phyloP scores from a whole-genome alignment of 164 flowering plant species.

The Warburgia ugandensis region DNA sequence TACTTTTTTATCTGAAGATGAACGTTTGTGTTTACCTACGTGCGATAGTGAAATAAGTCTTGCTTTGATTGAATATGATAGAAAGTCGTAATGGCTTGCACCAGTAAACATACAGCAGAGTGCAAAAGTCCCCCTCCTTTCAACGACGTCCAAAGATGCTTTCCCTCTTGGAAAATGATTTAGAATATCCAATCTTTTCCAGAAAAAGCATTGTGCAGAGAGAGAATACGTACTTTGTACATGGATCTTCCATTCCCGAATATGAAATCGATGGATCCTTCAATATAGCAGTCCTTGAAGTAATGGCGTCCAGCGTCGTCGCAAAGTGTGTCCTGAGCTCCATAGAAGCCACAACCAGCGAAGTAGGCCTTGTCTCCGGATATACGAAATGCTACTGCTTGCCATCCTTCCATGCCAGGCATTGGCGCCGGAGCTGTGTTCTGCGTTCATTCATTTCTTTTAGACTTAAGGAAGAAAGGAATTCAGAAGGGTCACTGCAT shows the following conservation, averaged over 20 bases:
- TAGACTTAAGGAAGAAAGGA: too few species aligned
- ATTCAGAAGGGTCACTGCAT: too few species aligned
- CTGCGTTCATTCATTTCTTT: conserved; percentile 22
- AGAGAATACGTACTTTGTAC: conserved; percentile 52
- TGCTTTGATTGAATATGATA: too few species aligned
- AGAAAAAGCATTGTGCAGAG: background rate
- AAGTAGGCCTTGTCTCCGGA: conserved; percentile 95
- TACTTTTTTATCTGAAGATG: too few species aligned
- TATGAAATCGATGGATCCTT: conserved; percentile 95
- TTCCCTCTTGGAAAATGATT: background rate
- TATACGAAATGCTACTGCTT: conserved; percentile 85
- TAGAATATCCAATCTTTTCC: too few species aligned
- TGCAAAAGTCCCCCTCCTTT: too few species aligned
- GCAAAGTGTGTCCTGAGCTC: conserved; percentile 89
- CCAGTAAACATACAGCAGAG: too few species aligned
- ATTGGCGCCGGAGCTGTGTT: conserved; percentile 93
- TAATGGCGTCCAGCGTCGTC: conserved; percentile 96
- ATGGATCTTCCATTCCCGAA: conserved; percentile 96
- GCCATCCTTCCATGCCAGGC: conserved; percentile 97
- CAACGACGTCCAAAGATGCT: too few species aligned
- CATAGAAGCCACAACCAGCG: conserved; percentile 77
- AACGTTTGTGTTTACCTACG: too few species aligned
- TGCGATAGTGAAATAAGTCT: too few species aligned
- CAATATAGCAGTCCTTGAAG: conserved; percentile 88
- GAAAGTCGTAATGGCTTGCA: too few species aligned